These are phyloP conservation scores for Filobasidium uniguttulatum DNA, from an alignment of 1,284 basidiomycete genomes.

Conservation along the genomic window DNA sequence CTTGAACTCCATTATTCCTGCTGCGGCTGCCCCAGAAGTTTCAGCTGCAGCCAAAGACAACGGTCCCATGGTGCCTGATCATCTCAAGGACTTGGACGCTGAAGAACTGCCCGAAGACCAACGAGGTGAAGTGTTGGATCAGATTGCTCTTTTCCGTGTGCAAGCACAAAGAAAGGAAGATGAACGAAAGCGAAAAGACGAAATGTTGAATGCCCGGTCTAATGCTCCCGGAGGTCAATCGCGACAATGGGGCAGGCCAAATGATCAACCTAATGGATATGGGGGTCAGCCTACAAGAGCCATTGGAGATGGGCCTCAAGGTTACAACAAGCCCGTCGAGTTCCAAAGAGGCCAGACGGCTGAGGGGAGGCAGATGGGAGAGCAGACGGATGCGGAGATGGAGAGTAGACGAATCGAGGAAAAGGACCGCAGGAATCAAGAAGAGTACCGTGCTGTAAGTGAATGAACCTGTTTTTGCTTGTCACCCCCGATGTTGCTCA, in stretches of 20 bases:
- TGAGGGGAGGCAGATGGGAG: constrained; percentile 31
- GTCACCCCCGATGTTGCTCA: neutral
- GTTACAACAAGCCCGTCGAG: constrained; percentile 58
- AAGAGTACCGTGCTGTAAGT: constrained; percentile 70
- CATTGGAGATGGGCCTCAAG: constrained; percentile 51
- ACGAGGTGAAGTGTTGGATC: constrained; percentile 79
- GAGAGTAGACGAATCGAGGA: constrained; percentile 43
- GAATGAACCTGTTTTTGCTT: neutral
- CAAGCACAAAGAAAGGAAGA: constrained; percentile 70
- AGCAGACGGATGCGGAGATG: constrained; percentile 70
- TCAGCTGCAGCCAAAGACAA: constrained; percentile 52
- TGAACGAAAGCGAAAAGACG: constrained; percentile 62
- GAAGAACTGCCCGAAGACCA: constrained; percentile 91
- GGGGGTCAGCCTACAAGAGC: constrained; percentile 20
- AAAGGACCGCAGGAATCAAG: constrained; percentile 58
- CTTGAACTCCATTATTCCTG: constrained; percentile 26
- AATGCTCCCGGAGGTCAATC: constrained; percentile 8
- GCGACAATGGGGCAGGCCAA: constrained; percentile 4
- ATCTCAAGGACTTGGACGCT: constrained; percentile 86
- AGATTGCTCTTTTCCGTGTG: constrained; percentile 86
- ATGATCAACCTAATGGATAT: constrained; percentile 30
- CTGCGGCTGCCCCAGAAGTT: constrained; percentile 38
- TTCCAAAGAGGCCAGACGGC: constrained; percentile 59
- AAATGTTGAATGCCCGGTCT: constrained; percentile 26
- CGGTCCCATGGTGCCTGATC: constrained; percentile 68